Percentiles rank a stretch among this genome's conserved stretches.
Evolutionary conservation across 2,329 filamentous ascomycete species (phyloP).

Genomic region (Aspergillus proliferans): DNA sequence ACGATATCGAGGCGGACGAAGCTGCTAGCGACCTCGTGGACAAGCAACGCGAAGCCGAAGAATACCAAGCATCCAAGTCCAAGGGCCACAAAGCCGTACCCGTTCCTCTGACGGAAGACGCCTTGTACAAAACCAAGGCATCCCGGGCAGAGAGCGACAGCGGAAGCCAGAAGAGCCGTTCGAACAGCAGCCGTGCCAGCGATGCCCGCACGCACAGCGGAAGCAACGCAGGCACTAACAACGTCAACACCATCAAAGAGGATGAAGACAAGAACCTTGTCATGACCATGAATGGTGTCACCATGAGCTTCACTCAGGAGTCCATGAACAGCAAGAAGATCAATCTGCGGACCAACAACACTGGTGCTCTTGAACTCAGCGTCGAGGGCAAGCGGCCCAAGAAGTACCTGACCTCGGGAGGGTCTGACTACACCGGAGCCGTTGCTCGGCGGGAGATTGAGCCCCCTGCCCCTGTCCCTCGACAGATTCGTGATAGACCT

Average conservation of each 20-base stretch:
- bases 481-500: slow-evolving; percentile 27
- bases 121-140: slow-evolving; percentile 27
- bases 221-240: slow-evolving; percentile 27
- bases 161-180: slow-evolving; percentile 36
- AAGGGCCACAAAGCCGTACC: slow-evolving; percentile 15
- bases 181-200: slow-evolving; percentile 36
- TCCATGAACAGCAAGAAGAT: slow-evolving; percentile 33
- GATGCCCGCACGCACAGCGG: slow-evolving; percentile 29
- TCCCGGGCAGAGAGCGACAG: slow-evolving; percentile 32
- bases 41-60: slow-evolving; percentile 32
- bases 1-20: slow-evolving; percentile 15
- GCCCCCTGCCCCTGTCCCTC: slow-evolving; percentile 12
- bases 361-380: slow-evolving; percentile 33
- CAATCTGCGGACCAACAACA: slow-evolving; percentile 33
- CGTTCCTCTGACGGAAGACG: slow-evolving; percentile 30
- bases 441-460: slow-evolving; percentile 27
- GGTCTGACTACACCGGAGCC: slow-evolving; percentile 30
- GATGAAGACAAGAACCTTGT: slow-evolving; percentile 35
- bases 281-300: slow-evolving; percentile 36
- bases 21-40: slow-evolving; percentile 28
- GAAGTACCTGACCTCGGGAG: slow-evolving; percentile 27
- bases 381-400: slow-evolving; percentile 33
- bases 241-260: not conserved
- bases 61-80: slow-evolving; percentile 32
- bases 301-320: slow-evolving; percentile 33